These are phyloP conservation scores for Oryza glumipatula DNA, from an alignment of 176 grass and related monocot species.

Conservation along the genomic window DNA sequence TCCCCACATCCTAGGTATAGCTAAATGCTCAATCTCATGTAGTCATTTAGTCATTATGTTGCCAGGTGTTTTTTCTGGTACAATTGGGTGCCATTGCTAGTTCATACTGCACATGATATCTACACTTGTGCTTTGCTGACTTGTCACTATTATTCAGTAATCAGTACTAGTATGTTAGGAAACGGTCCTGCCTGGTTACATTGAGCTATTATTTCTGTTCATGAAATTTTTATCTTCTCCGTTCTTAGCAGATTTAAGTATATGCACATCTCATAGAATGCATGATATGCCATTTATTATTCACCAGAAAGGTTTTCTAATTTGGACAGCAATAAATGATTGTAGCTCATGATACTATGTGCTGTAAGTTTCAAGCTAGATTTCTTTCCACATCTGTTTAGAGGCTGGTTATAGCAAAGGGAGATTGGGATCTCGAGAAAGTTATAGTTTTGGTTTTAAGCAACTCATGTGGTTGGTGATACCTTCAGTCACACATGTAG, in stretches of 20 bases:
- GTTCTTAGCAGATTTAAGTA: not conserved
- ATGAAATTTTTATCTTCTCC: slow-evolving; percentile 12
- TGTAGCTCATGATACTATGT: not conserved
- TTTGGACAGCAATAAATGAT: not conserved
- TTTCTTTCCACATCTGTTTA: slow-evolving; percentile 4
- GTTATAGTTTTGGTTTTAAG: slow-evolving; percentile 1
- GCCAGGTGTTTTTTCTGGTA: not conserved
- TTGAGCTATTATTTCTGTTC: not conserved
- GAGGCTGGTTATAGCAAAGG: slow-evolving; percentile 12
- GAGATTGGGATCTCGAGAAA: slow-evolving; percentile 2
- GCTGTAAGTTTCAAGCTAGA: slow-evolving; percentile 1
- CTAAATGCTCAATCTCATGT: slow-evolving; percentile 15
- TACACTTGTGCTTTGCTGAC: not conserved
- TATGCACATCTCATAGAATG: not conserved
- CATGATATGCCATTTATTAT: slow-evolving; percentile 12
- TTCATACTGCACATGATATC: not conserved
- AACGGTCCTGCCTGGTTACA: not conserved
- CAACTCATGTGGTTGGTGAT: slow-evolving; percentile 14
- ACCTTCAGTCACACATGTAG: not conserved
- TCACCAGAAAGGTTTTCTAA: not conserved
- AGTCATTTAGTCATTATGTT: not conserved
- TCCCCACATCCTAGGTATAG: slow-evolving; percentile 97
- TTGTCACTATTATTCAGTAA: not conserved
- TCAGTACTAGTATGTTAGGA: not conserved
- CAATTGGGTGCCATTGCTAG: not conserved